phyloP scores from a whole-genome alignment of 2,329 filamentous ascomycete genomes.

The Paecilomyces sp. region DNA sequence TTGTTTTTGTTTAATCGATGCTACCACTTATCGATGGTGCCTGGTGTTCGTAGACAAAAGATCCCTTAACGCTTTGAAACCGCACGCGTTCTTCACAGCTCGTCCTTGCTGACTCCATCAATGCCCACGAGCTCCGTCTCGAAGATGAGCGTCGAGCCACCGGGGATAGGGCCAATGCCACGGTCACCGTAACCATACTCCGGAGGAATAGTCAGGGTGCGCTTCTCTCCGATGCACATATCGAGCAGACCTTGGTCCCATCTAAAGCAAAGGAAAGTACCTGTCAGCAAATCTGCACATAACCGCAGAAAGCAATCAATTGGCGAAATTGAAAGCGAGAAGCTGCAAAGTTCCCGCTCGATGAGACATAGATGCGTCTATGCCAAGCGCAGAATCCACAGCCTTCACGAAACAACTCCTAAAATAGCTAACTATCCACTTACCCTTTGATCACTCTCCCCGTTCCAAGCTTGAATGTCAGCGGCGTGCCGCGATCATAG shows the following conservation, averaged over 20 bases:
- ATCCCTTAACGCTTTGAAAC: background rate
- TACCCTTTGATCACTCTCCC: constrained; percentile 87
- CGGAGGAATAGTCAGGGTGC: constrained; percentile 83
- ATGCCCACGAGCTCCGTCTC: constrained; percentile 87
- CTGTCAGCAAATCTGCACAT: background rate
- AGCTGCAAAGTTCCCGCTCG: background rate
- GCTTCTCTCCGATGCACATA: constrained; percentile 95
- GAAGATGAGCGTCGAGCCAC: constrained; percentile 75
- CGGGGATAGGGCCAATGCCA: constrained; percentile 74
- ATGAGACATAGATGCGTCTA: background rate
- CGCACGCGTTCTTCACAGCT: constrained; percentile 24
- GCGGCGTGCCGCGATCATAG: constrained; percentile 69
- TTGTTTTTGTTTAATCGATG: background rate
- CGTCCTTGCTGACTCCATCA: constrained; percentile 56
- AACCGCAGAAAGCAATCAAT: background rate
- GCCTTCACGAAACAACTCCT: background rate
- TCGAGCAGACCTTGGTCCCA: constrained; percentile 87
- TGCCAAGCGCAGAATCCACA: background rate
- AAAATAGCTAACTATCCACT: constrained; percentile 23
- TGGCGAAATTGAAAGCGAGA: too few species aligned
- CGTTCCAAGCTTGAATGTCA: constrained; percentile 70
- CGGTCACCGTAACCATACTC: constrained; percentile 73
- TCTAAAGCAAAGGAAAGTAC: constrained; percentile 34
- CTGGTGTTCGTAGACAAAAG: too few species aligned
- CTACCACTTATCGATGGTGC: background rate